Base-by-base conservation (phyloP, 2,329 filamentous ascomycete species). In the Ophiostoma ips region DNA sequence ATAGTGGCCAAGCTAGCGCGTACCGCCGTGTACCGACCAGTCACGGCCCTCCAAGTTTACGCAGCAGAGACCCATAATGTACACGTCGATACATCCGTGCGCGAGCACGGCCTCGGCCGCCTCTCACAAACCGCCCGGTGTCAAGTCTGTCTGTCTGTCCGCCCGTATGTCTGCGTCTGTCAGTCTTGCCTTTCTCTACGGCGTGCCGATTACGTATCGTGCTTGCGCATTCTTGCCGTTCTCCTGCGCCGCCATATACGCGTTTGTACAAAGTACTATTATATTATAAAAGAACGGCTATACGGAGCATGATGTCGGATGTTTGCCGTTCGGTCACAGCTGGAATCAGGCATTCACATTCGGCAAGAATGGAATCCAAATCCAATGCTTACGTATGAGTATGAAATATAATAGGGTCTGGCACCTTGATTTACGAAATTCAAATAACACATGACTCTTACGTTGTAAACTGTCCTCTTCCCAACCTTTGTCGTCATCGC, bases 141-240 rank as follows among this genome's bases (percentile, higher is more conserved):
- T n/a, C 4, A 2, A 15, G 7, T 7, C 10, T 11, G 6, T 18
- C 36, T 38, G 5, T 38, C n/a, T 18, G 4, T 3, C 6, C 8
- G 21, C 28, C 21, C n/a, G 11, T 35, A 19, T 18, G 18, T 18
- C 37, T 21, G 16, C 11, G 10, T 21, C 15, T 36, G 6, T 12
- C 34, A 15, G 34, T 15, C 6, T 10, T 38, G 16, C 21, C 36
- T 38, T 19, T 18, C 12, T 18, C 16, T 40, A 11, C 24, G 35
- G 35, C 9, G 10, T 24, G 11, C 30, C 11, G 6, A 10, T 41
- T 11, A 30, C 28, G 21, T 21, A n/a, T 19, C 6, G 19, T n/a
- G n/a, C n/a, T n/a, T n/a, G n/a, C 18, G 38, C 38, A 41, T 41
- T 41, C 38, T 41, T 41, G 38, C 38, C 38, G 37, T 40, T 41